Conservation (phyloP, 2,329 filamentous ascomycete genomes). For the Sporothrix brasiliensis region DNA sequence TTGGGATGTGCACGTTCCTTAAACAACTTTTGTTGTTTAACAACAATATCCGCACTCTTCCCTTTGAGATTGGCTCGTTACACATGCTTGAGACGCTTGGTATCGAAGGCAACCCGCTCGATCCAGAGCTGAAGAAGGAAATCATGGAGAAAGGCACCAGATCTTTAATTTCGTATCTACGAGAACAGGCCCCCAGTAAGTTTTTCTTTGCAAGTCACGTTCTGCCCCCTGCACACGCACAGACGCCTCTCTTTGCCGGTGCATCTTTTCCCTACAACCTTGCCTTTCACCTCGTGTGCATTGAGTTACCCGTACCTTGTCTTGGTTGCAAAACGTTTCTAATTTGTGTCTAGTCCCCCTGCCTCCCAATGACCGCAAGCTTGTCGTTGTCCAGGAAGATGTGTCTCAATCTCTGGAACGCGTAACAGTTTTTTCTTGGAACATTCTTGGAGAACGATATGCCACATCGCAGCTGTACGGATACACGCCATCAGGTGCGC, state of each 20-base stretch:
- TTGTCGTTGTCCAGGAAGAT: slow-evolving; percentile 75
- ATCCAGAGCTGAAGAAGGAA: slow-evolving; percentile 74
- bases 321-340: slow-evolving; percentile 15
- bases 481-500: slow-evolving; percentile 79
- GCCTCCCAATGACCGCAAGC: slow-evolving; percentile 74
- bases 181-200: slow-evolving; percentile 83
- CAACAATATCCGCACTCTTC: slow-evolving; percentile 81
- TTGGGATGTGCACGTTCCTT: slow-evolving; percentile 95
- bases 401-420: slow-evolving; percentile 63
- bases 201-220: slow-evolving; percentile 32
- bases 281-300: not conserved
- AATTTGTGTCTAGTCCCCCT: slow-evolving; percentile 63
- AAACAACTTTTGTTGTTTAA: slow-evolving; percentile 86
- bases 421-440: slow-evolving; percentile 88
- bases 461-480: slow-evolving; percentile 84
- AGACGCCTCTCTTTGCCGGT: not conserved
- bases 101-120: slow-evolving; percentile 86
- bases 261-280: not conserved
- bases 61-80: slow-evolving; percentile 84
- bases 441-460: slow-evolving; percentile 92
- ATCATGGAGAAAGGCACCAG: slow-evolving; percentile 87
- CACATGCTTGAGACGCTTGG: slow-evolving; percentile 87
- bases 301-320: not conserved
- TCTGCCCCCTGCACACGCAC: not conserved
- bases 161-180: slow-evolving; percentile 77